Evolutionary conservation across 163 green algal genomes (phyloP).

Genomic region (Scenedesmus sp.): DNA sequence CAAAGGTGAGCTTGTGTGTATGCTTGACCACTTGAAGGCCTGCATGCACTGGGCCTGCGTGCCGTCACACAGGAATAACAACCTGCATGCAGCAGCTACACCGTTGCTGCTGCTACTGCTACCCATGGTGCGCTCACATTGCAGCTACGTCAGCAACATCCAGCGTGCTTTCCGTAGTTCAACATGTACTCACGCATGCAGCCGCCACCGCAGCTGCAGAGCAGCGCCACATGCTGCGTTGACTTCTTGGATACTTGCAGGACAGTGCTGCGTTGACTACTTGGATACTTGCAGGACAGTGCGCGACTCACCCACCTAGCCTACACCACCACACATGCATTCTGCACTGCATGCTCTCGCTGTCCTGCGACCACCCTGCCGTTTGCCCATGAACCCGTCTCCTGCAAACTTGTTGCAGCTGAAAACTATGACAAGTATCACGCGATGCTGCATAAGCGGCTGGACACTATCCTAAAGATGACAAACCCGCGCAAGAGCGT

Average conservation of each 20-base stretch:
- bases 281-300: too few relatives aligned
- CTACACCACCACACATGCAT: not conserved
- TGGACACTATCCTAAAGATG: conserved; percentile 76
- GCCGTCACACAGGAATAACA: not conserved
- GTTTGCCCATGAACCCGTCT: not conserved
- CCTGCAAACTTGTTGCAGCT: conserved; percentile 60
- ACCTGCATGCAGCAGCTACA: not conserved
- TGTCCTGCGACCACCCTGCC: too few relatives aligned
- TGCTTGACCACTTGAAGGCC: not conserved
- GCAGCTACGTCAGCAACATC: not conserved
- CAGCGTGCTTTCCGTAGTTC: not conserved
- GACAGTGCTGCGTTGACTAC: too few relatives aligned
- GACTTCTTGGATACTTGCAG: too few relatives aligned
- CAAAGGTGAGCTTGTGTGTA: conserved; percentile 54
- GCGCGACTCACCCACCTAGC: too few relatives aligned
- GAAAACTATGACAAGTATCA: conserved; percentile 70
- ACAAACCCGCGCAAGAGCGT: conserved; percentile 73
- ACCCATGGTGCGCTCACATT: not conserved
- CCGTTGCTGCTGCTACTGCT: not conserved
- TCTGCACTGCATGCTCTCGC: too few relatives aligned
- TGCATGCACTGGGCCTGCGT: not conserved
- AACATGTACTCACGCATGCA: not conserved
- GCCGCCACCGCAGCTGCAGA: not conserved
- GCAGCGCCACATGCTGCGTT: too few relatives aligned
- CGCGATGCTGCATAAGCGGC: conserved; percentile 71